Base-by-base conservation (phyloP, 2,329 filamentous ascomycete species). In the Ophiostoma triangulosporum region DNA sequence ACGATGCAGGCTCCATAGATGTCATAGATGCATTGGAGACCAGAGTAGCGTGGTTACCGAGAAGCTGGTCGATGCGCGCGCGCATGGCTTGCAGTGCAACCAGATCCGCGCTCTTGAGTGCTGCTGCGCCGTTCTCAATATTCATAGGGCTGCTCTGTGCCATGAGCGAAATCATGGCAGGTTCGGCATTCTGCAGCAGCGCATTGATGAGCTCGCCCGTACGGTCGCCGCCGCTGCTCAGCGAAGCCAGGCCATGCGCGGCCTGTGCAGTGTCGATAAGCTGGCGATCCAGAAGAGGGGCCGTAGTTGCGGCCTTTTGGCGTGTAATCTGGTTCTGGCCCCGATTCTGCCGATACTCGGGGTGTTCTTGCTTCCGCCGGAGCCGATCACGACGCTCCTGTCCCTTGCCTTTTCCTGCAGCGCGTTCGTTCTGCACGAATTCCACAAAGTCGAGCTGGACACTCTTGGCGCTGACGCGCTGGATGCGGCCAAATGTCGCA, bases 381-480 rank as follows among this genome's bases (percentile, higher is more conserved):
- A 46, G 26, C 43, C 43, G 43, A n/a, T 46, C 43, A 17, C 51
- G 58, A 2, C 58, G 55, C n/a, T n/a, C 29, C 14, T 50, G 22
- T 15, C 57, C 57, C 12, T 48, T 54, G 12, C 22, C n/a, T n/a
- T 46, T 46, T 6, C 6, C 15, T 22, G 20, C 20, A 27, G 22
- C 14, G n/a, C 43, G 43, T 27, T 20, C 43, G 20, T 31, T 17
- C 3, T 5, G 6, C 2, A 46, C 43, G 11, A 74, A 72, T 56
- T 77, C 71, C 49, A 95, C 80, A 65, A 95, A 89, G 63, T 88
- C 82, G 12, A 82, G 72, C 61, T 84, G 76, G 60, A 89, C 73
- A 33, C 81, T 81, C 61, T 73, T 73, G 57, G 80, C 80, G 0
- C 78, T 75, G 52, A 89, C 68, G 56, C 78, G 78, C 64, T 83